phyloP scores from a whole-genome alignment of 257 asterid species.

The Solanum chilense region DNA sequence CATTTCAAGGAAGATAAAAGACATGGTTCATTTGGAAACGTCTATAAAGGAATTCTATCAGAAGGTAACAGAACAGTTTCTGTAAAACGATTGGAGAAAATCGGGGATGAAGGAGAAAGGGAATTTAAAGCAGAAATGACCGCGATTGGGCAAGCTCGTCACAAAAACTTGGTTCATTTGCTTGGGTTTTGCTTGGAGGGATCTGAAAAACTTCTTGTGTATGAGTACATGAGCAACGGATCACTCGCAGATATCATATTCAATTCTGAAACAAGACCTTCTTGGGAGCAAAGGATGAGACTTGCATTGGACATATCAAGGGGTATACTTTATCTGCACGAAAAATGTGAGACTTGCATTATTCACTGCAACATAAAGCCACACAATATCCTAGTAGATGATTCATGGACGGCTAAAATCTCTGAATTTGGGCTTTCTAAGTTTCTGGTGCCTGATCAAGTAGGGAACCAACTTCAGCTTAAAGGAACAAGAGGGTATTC shows the following conservation, averaged over 20 bases:
- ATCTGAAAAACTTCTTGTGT: conserved; percentile 25
- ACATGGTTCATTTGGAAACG: conserved; percentile 28
- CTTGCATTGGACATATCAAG: conserved; percentile 33
- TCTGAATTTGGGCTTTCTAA: background rate
- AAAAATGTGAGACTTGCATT: conserved; percentile 47
- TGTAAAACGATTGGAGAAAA: conserved; percentile 34
- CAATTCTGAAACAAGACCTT: background rate
- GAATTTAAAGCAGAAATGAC: conserved; percentile 43
- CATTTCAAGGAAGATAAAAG: conserved; percentile 34
- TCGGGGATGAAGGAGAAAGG: conserved; percentile 19
- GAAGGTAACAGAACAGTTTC: conserved; percentile 14
- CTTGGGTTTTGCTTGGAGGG: conserved; percentile 47
- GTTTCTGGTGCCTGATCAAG: background rate
- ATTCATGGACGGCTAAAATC: conserved; percentile 8
- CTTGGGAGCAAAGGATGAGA: conserved; percentile 25
- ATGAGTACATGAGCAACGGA: conserved; percentile 48
- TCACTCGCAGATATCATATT: conserved; percentile 34
- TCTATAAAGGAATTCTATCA: conserved; percentile 27
- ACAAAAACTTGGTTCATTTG: conserved; percentile 35
- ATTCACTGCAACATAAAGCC: conserved; percentile 62
- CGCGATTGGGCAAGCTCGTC: conserved; percentile 36
- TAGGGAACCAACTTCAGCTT: background rate
- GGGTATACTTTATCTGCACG: conserved; percentile 47
- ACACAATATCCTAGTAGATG: conserved; percentile 47
- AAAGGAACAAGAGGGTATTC: conserved; percentile 7